phyloP scores from a whole-genome alignment of 176 grass and related monocot species.

The Raddia guianensis region DNA sequence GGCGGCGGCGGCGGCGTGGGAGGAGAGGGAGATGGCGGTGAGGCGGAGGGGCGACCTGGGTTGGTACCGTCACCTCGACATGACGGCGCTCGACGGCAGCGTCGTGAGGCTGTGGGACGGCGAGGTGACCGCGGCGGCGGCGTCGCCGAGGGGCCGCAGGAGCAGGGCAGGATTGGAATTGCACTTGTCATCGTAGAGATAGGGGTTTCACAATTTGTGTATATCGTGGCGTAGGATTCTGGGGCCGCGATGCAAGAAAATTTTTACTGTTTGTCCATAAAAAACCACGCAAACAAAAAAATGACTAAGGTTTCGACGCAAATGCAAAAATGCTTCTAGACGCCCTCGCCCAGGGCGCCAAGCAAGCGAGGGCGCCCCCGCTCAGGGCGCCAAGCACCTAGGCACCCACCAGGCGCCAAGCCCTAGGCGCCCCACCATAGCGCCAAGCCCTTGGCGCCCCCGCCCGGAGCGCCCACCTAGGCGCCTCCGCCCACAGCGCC shows the following conservation, averaged over 20 bases:
- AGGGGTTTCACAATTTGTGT: conserved; percentile 3
- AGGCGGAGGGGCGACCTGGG: conserved; percentile 47
- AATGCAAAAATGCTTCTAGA: no score
- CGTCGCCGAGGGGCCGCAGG: not conserved
- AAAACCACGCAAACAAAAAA: no score
- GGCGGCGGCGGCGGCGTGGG: conserved; percentile 31
- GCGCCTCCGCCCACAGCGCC: no score
- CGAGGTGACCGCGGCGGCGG: conserved; percentile 20
- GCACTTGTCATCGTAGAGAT: conserved; percentile 21
- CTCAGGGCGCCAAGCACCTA: no score
- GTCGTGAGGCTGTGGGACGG: conserved; percentile 67
- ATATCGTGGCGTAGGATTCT: conserved; percentile 21
- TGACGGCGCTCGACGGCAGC: conserved; percentile 59
- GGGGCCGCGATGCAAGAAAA: not conserved
- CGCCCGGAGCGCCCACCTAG: no score
- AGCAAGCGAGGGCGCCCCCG: no score
- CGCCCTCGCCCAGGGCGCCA: no score
- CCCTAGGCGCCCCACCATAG: no score
- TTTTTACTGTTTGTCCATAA: no score
- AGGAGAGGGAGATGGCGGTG: conserved; percentile 40
- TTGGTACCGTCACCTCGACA: conserved; percentile 69
- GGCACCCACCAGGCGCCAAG: no score
- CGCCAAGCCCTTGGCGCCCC: no score
- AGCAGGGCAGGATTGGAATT: conserved; percentile 31
- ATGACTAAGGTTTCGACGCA: no score